Conservation (phyloP, 495 filamentous ascomycete genomes). For the Penicillium paradoxum region DNA sequence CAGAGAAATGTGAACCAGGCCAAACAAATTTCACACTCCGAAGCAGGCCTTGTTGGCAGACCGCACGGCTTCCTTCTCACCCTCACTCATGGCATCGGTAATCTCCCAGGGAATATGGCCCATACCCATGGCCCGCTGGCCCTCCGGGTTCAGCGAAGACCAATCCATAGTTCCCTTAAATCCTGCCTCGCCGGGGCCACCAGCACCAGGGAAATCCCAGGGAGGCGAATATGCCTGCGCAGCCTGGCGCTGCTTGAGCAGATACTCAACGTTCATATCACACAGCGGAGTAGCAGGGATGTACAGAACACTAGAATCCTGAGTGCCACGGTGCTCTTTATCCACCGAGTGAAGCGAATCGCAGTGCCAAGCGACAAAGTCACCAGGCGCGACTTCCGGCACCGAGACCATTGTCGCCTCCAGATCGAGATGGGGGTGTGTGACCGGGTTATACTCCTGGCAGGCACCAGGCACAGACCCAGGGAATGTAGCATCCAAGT, state of each 20-base stretch:
- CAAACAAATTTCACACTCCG: slow-evolving; percentile 10
- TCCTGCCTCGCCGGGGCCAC: slow-evolving; percentile 42
- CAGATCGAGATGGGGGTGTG: slow-evolving; percentile 77
- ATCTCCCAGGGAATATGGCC: slow-evolving; percentile 45
- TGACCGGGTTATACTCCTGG: slow-evolving; percentile 66
- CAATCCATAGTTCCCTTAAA: slow-evolving; percentile 40
- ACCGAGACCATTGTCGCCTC: slow-evolving; percentile 71
- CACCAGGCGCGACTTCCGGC: slow-evolving; percentile 71
- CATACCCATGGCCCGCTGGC: slow-evolving; percentile 57
- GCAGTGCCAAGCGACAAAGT: slow-evolving; percentile 91
- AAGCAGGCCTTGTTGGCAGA: slow-evolving; percentile 56
- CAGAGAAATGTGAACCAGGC: background rate
- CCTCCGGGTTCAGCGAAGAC: slow-evolving; percentile 37
- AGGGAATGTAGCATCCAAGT: slow-evolving; percentile 50
- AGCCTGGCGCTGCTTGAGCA: slow-evolving; percentile 61
- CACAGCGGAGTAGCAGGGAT: slow-evolving; percentile 83
- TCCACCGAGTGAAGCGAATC: slow-evolving; percentile 81
- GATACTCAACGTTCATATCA: slow-evolving; percentile 64
- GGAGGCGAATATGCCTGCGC: slow-evolving; percentile 39
- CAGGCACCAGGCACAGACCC: slow-evolving; percentile 70
- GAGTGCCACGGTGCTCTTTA: slow-evolving; percentile 61
- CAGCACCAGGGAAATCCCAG: slow-evolving; percentile 61
- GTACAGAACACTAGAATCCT: slow-evolving; percentile 78
- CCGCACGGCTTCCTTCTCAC: slow-evolving; percentile 53
- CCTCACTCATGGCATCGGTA: slow-evolving; percentile 42